Base-by-base conservation (phyloP, 2,329 filamentous ascomycete species). In the Salinomyces thailandicus region DNA sequence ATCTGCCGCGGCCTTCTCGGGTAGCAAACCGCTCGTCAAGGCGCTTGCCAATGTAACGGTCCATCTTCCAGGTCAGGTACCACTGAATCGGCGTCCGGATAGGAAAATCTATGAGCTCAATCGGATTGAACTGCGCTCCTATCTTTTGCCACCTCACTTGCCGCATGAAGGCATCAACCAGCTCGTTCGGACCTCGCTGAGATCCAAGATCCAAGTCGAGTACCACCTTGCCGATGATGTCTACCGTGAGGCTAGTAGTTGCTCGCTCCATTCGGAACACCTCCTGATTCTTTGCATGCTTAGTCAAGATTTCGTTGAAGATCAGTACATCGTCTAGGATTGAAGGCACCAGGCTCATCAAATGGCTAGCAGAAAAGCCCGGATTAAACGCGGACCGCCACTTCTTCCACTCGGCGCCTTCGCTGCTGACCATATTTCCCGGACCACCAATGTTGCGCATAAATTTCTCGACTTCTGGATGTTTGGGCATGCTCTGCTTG, bases 361-460 rank as follows among this genome's bases (percentile, higher is more conserved):
- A 49, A 43, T 65, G 59, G 8, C 50, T 42, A 12, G 52, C 41
- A 0, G 53, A 51, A 36, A 66, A 66, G 3, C 60, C 62, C 3
- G 62, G 62, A 33, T 64, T 66, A 54, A 67, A 67, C 5, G 60
- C 55, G 18, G 45, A 46, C 31, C 64, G 52, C 62, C 62, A 64
- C 37, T 56, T 60, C 37, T 66, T 67, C 64, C 64, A 66, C 12
- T 47, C 36, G 5, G 52, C 39, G 1, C 62, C 62, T 17, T 63
- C 58, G 20, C 52, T 53, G 5, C 48, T 50, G 1, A 66, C 47
- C 7, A 67, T 47, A 40, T 63, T 62, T 14, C 49, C 39, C 4
- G 50, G 49, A 1, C 62, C 63, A 8, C 55, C 57, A 17, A 67
- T 50, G 16, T 59, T 55, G 14, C 50, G 41, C 19, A 63, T 47